Base-by-base conservation (phyloP, 768 basidiomycete species). In the Phylloporus arenicola region DNA sequence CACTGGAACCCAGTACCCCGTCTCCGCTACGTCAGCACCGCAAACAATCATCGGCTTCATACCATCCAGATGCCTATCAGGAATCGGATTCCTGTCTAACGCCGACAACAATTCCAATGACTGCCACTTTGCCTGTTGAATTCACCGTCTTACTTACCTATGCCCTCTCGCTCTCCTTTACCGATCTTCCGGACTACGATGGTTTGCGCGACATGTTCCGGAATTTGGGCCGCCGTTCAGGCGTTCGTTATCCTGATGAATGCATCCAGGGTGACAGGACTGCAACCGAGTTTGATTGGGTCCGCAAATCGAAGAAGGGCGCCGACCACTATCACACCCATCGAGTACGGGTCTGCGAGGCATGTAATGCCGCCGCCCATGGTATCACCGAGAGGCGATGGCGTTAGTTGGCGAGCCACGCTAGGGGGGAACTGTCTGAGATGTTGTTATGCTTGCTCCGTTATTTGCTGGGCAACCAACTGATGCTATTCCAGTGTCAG, bases 181-280 rank as follows among this genome's bases (percentile, higher is more conserved):
- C 88, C 60, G 91, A 93, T 71, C 75, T 89, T 35, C 92, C 91
- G 10, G 92, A 94, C 68, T 94, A 93, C 59, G 84, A 83, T 39
- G 90, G 90, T 24, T 72, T 92, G 20, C 77, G 90, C 38, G 79
- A 77, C 40, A 76, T 91, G 40, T 89, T 92, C 66, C 75, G 77
- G 14, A 78, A 76, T 4, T 62, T 85, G 11, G 83, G 78, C 1
- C 73, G 71, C 51, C 73, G 78, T 9, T 67, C 76, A n/a, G 79
- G 76, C 1, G 69, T 82, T 7, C 72, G 74, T 48, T 69, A 69
- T 45, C 50, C 57, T 0, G 60, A 64, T 17, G 62, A 64, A 53
- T 45, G 44, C 29, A 45, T 31, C 38, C 50, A 43, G 24, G 60
- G 52, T 0, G 60, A 62, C 11, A 54, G 58, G 37, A 40, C 48